Evolutionary conservation across 192 early-diverging fungal genomes (phyloP), one percentile per base, ranked within the genome.

Genomic region (Chytriomyces sp.): DNA sequence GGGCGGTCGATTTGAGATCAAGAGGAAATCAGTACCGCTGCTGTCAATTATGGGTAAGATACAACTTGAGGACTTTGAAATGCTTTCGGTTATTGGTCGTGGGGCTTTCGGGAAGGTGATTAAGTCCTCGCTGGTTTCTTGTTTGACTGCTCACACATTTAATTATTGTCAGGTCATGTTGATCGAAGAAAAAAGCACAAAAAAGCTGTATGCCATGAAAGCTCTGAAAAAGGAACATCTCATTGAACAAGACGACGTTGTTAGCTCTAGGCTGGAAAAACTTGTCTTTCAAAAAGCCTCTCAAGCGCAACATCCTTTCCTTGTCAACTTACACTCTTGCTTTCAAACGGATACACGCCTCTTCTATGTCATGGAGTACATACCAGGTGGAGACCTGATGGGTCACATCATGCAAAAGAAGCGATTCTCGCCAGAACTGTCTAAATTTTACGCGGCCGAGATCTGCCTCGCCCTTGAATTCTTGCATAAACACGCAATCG

Each of bases 361-460:
- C 39, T 99, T 96, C 81, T 98, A 97, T 82, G 96, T 98, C 14
- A 98, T 97, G 93, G 97, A 99, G 72, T 99, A 94, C 80, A 93
- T 97, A 39, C 87, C 86, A 19, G 97, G 97, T 72, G 97, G 97
- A 54, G 97, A 99, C 80, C 78, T 99, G 80, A 98, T 99, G 95
- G 92, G 95, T 86, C 96, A 98, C 77, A 96, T 99, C 59, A 49
- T 49, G 44, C 96, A 98, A 75, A 89, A 91, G 64, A 91, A 91
- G 64, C 85, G 85, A 57, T 98, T 99, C 73, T 88, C 93, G 49
- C 93, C 94, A 78, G 82, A 91, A 31, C 84, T 91, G 59, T 94
- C 97, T 54, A 95, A 95, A 82, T 99, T 94, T 77, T 99, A 98
- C 79, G 94, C 94, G 10, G 91, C 91, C 73, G 95, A 99, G 78